phyloP scores from a whole-genome alignment of 768 basidiomycete species.

The Phaeotremella fagi region DNA sequence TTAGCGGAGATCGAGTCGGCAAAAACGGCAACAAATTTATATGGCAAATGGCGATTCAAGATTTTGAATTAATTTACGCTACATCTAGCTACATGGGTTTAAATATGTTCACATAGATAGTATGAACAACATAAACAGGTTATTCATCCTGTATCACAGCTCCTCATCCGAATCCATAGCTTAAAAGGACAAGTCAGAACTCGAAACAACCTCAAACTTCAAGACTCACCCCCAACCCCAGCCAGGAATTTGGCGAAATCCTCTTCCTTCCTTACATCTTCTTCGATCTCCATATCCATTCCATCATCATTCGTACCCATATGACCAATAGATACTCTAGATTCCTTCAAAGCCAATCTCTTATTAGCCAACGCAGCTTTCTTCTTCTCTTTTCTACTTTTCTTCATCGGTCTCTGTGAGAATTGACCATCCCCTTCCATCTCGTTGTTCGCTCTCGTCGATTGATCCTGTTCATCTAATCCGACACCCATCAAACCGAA shows the following conservation, averaged over 20 bases:
- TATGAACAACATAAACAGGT: too few species aligned
- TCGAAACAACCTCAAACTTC: not conserved
- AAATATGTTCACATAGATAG: too few species aligned
- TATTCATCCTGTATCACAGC: conserved; percentile 10
- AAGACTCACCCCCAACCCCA: conserved; percentile 39
- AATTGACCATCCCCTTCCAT: conserved; percentile 48
- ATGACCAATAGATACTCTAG: not conserved
- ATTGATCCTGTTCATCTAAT: conserved; percentile 52
- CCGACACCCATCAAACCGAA: conserved; percentile 36
- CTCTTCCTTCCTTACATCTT: conserved; percentile 38
- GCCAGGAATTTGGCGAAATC: conserved; percentile 43
- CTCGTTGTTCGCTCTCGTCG: conserved; percentile 49
- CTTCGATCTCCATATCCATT: conserved; percentile 48
- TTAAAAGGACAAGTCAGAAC: not conserved
- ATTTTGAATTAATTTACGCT: too few species aligned
- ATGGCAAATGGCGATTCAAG: too few species aligned
- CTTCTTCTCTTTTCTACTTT: conserved; percentile 52
- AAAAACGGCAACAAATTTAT: too few species aligned
- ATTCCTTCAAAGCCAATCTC: conserved; percentile 10
- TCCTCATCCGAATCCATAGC: conserved; percentile 32
- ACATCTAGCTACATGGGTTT: too few species aligned
- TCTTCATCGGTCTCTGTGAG: conserved; percentile 33
- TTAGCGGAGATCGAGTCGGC: too few species aligned
- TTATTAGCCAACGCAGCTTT: too few species aligned
- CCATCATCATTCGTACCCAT: conserved; percentile 49